A percentile compares a stretch with the other conserved stretches of the same genome.
Evolutionary conservation across 257 asterid species (phyloP).

Genomic region (Verbascum thapsus): DNA sequence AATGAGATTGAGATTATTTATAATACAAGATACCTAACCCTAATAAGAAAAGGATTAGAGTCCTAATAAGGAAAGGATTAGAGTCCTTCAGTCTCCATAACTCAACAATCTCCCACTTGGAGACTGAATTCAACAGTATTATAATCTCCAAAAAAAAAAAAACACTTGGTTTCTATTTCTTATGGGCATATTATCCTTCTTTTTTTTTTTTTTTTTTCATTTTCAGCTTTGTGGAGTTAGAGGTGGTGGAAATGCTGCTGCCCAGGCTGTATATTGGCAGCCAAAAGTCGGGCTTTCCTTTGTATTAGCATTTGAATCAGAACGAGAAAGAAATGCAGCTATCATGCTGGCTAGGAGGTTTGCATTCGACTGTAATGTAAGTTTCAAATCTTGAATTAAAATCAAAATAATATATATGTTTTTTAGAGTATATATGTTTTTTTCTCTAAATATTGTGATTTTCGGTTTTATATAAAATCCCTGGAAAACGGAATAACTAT

Average conservation of each 20-base stretch:
- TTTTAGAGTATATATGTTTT: no score
- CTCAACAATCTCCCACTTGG: no score
- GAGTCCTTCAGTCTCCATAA: no score
- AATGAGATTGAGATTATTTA: no score
- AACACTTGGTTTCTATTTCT: constrained; percentile 44
- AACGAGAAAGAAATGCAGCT: constrained; percentile 87
- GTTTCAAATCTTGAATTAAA: constrained; percentile 32
- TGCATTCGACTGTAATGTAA: constrained; percentile 88
- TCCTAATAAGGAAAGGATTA: no score
- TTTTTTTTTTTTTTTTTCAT: no score
- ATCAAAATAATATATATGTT: no score
- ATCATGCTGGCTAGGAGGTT: constrained; percentile 91
- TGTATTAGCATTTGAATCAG: constrained; percentile 82
- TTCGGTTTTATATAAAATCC: background rate
- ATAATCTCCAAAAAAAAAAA: no score
- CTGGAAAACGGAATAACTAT: background rate
- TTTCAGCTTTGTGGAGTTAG: constrained; percentile 92
- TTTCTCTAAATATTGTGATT: background rate
- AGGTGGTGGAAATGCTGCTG: constrained; percentile 98
- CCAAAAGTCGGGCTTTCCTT: constrained; percentile 65
- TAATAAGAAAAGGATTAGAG: no score
- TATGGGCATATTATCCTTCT: constrained; percentile 14
- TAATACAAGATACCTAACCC: no score
- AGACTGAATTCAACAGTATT: no score
- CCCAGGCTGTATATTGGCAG: constrained; percentile 88